Evolutionary conservation across 768 basidiomycete species (phyloP).

Genomic region (Boletellus emodensis): DNA sequence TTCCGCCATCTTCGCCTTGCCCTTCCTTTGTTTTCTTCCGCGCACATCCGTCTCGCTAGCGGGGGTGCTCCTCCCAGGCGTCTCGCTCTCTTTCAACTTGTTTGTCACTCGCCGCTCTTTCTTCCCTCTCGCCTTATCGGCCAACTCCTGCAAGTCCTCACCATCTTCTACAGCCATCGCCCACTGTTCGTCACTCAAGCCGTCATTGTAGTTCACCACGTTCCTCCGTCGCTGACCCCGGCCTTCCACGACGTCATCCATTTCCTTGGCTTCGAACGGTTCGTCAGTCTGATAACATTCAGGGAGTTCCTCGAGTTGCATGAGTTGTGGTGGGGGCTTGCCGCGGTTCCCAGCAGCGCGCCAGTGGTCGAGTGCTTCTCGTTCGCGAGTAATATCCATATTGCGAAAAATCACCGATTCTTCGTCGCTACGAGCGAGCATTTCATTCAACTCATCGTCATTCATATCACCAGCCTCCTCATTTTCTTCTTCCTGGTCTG

Average conservation of each 20-base stretch:
- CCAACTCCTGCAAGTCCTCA: slow-evolving; percentile 71
- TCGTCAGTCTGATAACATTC: slow-evolving; percentile 86
- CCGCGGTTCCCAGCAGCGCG: slow-evolving; percentile 69
- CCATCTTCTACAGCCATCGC: slow-evolving; percentile 81
- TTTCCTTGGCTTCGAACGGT: slow-evolving; percentile 66
- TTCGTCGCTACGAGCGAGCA: slow-evolving; percentile 81
- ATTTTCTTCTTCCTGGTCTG: slow-evolving; percentile 85
- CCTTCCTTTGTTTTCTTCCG: slow-evolving; percentile 51
- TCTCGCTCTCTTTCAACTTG: slow-evolving; percentile 57
- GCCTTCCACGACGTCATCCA: slow-evolving; percentile 57
- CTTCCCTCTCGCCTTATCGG: slow-evolving; percentile 60
- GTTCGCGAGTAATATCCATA: slow-evolving; percentile 80
- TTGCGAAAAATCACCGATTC: slow-evolving; percentile 74
- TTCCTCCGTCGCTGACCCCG: slow-evolving; percentile 82
- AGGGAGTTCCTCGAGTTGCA: slow-evolving; percentile 86
- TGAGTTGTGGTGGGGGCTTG: slow-evolving; percentile 70
- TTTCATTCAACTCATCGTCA: slow-evolving; percentile 90
- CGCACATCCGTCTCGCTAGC: slow-evolving; percentile 57
- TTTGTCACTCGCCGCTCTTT: slow-evolving; percentile 60
- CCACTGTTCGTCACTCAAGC: slow-evolving; percentile 92
- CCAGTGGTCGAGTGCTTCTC: slow-evolving; percentile 63
- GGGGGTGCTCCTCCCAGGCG: slow-evolving; percentile 62
- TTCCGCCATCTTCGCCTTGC: slow-evolving; percentile 58
- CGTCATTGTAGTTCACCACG: slow-evolving; percentile 89
- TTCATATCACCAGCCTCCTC: slow-evolving; percentile 92